Conservation (phyloP, 2,329 filamentous ascomycete species). For the Huntiella moniliformis region DNA sequence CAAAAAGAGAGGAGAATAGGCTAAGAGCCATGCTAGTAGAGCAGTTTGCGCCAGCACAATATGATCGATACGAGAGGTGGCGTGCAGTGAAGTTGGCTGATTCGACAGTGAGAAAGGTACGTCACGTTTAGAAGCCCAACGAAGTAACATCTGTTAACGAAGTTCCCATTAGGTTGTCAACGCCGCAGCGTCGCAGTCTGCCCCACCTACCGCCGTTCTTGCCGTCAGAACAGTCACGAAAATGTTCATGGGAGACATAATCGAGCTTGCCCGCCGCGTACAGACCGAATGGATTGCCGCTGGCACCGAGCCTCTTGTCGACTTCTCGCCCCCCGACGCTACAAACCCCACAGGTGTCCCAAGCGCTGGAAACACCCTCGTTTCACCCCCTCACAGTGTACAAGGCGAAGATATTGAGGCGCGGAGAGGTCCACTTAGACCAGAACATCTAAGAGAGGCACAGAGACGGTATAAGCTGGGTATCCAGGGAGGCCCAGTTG, state of each 20-base stretch:
- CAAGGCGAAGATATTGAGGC: neutral
- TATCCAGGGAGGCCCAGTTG: slow-evolving; percentile 43
- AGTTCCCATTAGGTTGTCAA: slow-evolving; percentile 44
- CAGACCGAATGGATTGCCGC: slow-evolving; percentile 52
- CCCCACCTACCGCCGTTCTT: slow-evolving; percentile 52
- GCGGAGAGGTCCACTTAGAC: slow-evolving; percentile 41
- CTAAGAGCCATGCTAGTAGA: slow-evolving; percentile 42
- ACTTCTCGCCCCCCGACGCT: slow-evolving; percentile 26
- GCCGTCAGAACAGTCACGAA: slow-evolving; percentile 63
- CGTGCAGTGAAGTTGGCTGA: slow-evolving; percentile 49
- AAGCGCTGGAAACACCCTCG: slow-evolving; percentile 11
- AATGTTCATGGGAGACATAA: slow-evolving; percentile 56
- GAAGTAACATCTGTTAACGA: slow-evolving; percentile 5
- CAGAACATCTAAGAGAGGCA: slow-evolving; percentile 59
- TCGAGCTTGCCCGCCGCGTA: slow-evolving; percentile 50
- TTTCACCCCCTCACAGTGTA: neutral
- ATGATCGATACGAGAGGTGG: slow-evolving; percentile 52
- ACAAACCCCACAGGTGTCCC: slow-evolving; percentile 13
- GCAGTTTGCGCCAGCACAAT: slow-evolving; percentile 46
- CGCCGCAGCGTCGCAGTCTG: slow-evolving; percentile 62
- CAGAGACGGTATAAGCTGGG: slow-evolving; percentile 46
- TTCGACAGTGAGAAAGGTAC: slow-evolving; percentile 47
- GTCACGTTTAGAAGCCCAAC: slow-evolving; percentile 14
- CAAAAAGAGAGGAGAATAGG: slow-evolving; percentile 43
- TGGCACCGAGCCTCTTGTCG: slow-evolving; percentile 36